A percentile compares a stretch with the other conserved stretches of the same genome.
Conservation (phyloP, 257 asterid species). For the Dorcoceras hygrometricum region DNA sequence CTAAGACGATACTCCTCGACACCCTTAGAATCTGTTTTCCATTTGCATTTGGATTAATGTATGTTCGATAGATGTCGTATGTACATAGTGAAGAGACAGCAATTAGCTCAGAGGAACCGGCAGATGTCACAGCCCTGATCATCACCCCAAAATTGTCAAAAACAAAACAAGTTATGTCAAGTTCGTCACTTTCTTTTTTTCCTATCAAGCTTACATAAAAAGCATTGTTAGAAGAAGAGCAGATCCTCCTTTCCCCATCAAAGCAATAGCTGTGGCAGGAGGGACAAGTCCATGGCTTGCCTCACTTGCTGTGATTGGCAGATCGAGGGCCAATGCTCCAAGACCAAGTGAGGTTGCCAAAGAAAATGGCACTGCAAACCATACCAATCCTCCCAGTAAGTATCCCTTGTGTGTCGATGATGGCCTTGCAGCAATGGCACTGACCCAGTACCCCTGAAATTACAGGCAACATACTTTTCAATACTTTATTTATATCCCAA, state of each 20-base stretch:
- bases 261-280: slow-evolving; percentile 86
- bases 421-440: slow-evolving; percentile 96
- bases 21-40: slow-evolving; percentile 72
- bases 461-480: not conserved
- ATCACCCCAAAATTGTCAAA: not conserved
- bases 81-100: slow-evolving; percentile 91
- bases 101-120: slow-evolving; percentile 88
- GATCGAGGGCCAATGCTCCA: slow-evolving; percentile 89
- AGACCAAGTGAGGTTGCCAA: slow-evolving; percentile 88
- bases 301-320: slow-evolving; percentile 76
- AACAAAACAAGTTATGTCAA: not conserved
- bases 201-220: slow-evolving; percentile 63
- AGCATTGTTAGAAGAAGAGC: slow-evolving; percentile 90
- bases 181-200: too few relatives aligned
- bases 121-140: slow-evolving; percentile 95
- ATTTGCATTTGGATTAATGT: slow-evolving; percentile 76
- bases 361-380: slow-evolving; percentile 97
- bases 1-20: slow-evolving; percentile 59
- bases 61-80: slow-evolving; percentile 81
- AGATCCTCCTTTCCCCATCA: slow-evolving; percentile 96
- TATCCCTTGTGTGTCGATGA: slow-evolving; percentile 95
- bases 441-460: slow-evolving; percentile 82
- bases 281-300: slow-evolving; percentile 93
- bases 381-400: slow-evolving; percentile 80
- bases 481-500: not conserved